Base-by-base conservation (phyloP, 164 flowering plant genomes). In the Magnolia sinica region DNA sequence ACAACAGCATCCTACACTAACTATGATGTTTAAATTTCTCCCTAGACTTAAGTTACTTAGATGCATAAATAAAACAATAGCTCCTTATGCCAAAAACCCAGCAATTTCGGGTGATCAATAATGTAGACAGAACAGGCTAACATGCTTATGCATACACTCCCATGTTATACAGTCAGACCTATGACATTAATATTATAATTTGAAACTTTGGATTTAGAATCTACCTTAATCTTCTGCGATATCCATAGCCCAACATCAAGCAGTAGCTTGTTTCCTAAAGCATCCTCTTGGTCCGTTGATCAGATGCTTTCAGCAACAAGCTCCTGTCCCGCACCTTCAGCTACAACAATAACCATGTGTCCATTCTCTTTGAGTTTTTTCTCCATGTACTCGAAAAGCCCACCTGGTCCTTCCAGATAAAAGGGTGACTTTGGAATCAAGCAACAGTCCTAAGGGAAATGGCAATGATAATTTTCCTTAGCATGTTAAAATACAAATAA, bases 171-270 rank as follows among this genome's bases (percentile, higher is more conserved):
- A 37, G 45, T 37, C 45, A 4, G 6, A 37, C 45, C 0, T 5
- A 37, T 37, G 45, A 37, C 45, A 27, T 27, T 27, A 2, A 27
- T 27, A 3, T 7, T 5, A 37, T 37, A 37, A 55, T 55, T 16
- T 55, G 61, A 4, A 71, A 50, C 31, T 31, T 59, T 19, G n/a
- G 59, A 64, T 22, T 20, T 1, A 45, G 8, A 45, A 65, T 55
- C 61, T 55, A 93, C 98, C 93, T 91, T 91, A 59, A 93, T 87
- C 76, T 86, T 82, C 63, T 90, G 87, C 72, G 94, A 82, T 72
- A 93, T 72, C 98, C 98, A 93, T 22, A 76, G 88, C 68, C 98
- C 98, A 82, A 87, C 87, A 86, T 93, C 98, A 75, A 81, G 83
- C 68, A 93, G 96, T 65, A 89, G 83, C 81, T 81, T 86, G 81